Evolutionary conservation across 192 early-diverging fungal genomes (phyloP), one percentile per base, ranked within the genome.

Genomic region (Pilaira anomala): DNA sequence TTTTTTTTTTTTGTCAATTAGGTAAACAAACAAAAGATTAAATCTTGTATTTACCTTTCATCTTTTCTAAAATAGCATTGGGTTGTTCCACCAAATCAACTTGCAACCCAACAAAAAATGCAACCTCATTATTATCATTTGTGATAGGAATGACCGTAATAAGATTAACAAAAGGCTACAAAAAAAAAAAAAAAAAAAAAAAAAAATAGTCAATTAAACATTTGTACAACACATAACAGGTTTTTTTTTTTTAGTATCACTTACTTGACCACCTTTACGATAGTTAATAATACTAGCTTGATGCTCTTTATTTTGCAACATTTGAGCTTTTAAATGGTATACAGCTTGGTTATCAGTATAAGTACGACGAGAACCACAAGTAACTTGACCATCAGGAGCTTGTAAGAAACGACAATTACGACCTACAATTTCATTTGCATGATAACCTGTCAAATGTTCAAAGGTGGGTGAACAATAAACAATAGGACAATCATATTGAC

Each of bases 21-120:
- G n/a, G n/a, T n/a, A 30, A 22, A 48, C 60, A 45, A 30, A 26
- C 12, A 52, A 26, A 26, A 28, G 8, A 61, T 48, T 30, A 28
- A 28, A 26, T 21, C 14, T n/a, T n/a, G 14, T 50, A 1, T 21
- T 41, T 57, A 63, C 62, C 80, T 66, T 79, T 71, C 83, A 87
- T 79, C 53, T 82, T 80, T 14, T 79, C 69, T 42, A 88, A 56
- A 63, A 87, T 88, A n/a, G 83, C 80, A 25, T 85, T 79, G 39
- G 87, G 87, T 64, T 88, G 87, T 29, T 87, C 83, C 2, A 88
- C 80, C 6, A 88, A 54, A 55, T 88, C 85, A 12, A 87, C 77
- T 59, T 84, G 82, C 30, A 87, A 76, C 3, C 85, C 85, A 29
- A 87, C 80, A 67, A 78, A 84, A 62, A 72, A 81, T 28, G 78